Percentiles rank a stretch among this genome's conserved stretches.
phyloP scores from a whole-genome alignment of 257 asterid genomes.

The Solanum raphanifolium region DNA sequence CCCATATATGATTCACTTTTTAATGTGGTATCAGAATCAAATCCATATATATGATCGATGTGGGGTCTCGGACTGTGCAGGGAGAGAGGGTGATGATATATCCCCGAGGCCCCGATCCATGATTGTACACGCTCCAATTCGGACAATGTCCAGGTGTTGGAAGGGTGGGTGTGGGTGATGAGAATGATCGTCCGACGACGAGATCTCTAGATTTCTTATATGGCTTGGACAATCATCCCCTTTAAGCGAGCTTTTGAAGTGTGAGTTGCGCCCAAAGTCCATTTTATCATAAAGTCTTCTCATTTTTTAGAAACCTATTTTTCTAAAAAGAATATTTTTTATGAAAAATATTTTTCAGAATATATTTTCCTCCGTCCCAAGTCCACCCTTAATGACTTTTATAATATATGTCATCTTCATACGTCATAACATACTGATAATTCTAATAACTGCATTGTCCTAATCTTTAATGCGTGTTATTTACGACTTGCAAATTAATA shows the following conservation, averaged over 20 bases:
- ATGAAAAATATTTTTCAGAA: too few relatives aligned
- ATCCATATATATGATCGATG: not conserved
- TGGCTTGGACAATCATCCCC: not conserved
- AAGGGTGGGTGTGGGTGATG: not conserved
- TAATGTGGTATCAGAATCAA: not conserved
- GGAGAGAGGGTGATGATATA: not conserved
- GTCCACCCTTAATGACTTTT: not conserved
- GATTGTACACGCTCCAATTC: not conserved
- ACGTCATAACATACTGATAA: not conserved
- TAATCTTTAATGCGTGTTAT: not conserved
- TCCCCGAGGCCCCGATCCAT: not conserved
- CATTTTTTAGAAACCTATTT: not conserved
- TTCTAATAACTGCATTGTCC: not conserved
- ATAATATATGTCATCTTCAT: not conserved
- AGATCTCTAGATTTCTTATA: not conserved
- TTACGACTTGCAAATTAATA: not conserved
- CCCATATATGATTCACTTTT: not conserved
- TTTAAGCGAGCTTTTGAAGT: not conserved
- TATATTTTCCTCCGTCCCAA: not conserved
- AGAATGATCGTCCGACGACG: not conserved
- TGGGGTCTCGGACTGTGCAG: not conserved
- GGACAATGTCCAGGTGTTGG: not conserved
- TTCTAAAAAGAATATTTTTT: too few relatives aligned
- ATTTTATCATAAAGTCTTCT: too few relatives aligned
- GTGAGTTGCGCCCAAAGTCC: not conserved